Evolutionary conservation across 1,284 basidiomycete genomes (phyloP).

Genomic region (Sporisorium iseilematis-ciliati): DNA sequence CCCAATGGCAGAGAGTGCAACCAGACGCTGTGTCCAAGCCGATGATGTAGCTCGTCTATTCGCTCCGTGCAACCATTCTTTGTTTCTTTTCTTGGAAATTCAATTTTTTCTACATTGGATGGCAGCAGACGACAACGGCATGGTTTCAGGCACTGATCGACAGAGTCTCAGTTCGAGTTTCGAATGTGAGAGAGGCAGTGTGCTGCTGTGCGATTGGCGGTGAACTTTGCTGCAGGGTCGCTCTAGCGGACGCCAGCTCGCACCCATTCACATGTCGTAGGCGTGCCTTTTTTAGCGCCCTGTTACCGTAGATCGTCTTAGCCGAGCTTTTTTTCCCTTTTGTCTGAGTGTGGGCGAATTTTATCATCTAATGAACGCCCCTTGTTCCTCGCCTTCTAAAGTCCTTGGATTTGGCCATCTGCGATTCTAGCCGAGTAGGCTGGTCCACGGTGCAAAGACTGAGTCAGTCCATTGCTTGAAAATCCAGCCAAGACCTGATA

Average conservation of each 20-base stretch:
- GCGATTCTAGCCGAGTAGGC: too few relatives aligned
- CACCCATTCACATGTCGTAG: too few relatives aligned
- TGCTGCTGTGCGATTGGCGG: background rate
- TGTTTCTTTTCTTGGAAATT: background rate
- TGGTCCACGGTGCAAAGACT: too few relatives aligned
- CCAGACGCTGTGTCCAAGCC: background rate
- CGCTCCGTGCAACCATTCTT: background rate
- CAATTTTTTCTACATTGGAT: background rate
- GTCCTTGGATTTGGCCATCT: too few relatives aligned
- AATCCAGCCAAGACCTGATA: too few relatives aligned
- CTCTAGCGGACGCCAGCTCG: too few relatives aligned
- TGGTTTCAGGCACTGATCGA: conserved; percentile 7
- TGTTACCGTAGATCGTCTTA: background rate
- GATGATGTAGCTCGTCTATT: conserved; percentile 7
- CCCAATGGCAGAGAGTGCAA: background rate
- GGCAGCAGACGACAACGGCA: background rate
- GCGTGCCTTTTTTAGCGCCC: background rate
- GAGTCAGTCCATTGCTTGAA: too few relatives aligned
- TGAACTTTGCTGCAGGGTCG: too few relatives aligned
- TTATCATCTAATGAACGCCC: too few relatives aligned
- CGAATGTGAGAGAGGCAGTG: background rate
- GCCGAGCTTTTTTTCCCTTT: too few relatives aligned
- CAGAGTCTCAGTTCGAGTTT: background rate
- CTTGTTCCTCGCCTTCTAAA: too few relatives aligned
- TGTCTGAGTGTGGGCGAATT: too few relatives aligned